Evolutionary conservation across 805 yeast species (phyloP).

Genomic region (Starmerella apis): DNA sequence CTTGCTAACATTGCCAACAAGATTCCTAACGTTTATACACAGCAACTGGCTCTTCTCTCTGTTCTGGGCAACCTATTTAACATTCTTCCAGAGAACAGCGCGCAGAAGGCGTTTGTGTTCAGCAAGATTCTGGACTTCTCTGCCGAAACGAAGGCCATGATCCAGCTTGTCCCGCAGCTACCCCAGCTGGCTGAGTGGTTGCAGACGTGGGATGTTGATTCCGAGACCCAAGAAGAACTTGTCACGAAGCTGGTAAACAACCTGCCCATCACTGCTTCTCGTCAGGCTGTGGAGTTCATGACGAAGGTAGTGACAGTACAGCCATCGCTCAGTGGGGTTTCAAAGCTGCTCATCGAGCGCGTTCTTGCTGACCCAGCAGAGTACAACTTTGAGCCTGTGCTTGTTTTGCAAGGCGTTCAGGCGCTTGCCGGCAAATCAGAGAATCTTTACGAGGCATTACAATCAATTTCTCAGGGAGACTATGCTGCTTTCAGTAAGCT

Average conservation of each 20-base stretch:
- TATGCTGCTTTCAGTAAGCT: slow-evolving; percentile 20
- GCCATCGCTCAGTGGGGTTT: slow-evolving; percentile 15
- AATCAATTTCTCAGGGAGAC: slow-evolving; percentile 30
- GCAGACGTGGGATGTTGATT: slow-evolving; percentile 30
- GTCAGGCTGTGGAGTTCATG: slow-evolving; percentile 20
- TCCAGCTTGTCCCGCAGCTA: slow-evolving; percentile 33
- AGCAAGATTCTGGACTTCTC: slow-evolving; percentile 30
- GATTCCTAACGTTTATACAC: slow-evolving; percentile 24
- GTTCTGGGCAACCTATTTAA: slow-evolving; percentile 36
- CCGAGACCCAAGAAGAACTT: slow-evolving; percentile 25
- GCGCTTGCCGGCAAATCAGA: slow-evolving; percentile 22
- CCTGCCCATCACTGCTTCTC: slow-evolving; percentile 11
- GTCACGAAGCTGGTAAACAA: slow-evolving; percentile 27
- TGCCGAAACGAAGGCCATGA: slow-evolving; percentile 29
- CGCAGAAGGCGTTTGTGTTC: slow-evolving; percentile 30
- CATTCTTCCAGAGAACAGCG: slow-evolving; percentile 29
- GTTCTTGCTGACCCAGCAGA: slow-evolving; percentile 25
- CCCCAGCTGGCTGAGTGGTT: slow-evolving; percentile 33
- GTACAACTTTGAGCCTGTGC: slow-evolving; percentile 29
- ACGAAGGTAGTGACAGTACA: slow-evolving; percentile 21
- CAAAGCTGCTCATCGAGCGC: slow-evolving; percentile 24
- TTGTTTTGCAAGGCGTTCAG: slow-evolving; percentile 29
- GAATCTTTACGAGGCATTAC: slow-evolving; percentile 26
- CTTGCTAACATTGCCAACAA: slow-evolving; percentile 27
- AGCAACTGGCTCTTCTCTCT: slow-evolving; percentile 29